Evolutionary conservation across 2,329 filamentous ascomycete genomes (phyloP).

Genomic region (Ceratocystiopsis brevicomis): DNA sequence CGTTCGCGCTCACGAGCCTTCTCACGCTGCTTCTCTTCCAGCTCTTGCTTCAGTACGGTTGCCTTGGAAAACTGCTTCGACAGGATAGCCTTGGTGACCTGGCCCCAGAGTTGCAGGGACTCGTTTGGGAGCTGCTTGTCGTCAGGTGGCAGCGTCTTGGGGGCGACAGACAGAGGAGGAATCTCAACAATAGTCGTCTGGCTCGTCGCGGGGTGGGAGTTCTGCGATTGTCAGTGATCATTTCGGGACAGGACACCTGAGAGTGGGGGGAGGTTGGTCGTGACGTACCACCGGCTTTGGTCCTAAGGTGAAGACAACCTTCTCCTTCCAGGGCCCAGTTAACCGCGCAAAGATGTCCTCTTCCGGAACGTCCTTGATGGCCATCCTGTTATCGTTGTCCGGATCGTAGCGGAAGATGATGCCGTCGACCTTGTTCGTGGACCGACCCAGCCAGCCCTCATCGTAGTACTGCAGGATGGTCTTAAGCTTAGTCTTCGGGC

Average conservation of each 20-base stretch:
- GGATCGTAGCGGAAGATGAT: conserved; percentile 83
- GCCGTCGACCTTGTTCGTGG: conserved; percentile 81
- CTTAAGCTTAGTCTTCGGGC: conserved; percentile 78
- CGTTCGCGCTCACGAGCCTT: conserved; percentile 66
- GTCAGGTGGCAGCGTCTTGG: conserved; percentile 61
- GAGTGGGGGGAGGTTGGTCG: too few species aligned
- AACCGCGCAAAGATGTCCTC: conserved; percentile 68
- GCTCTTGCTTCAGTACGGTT: conserved; percentile 70
- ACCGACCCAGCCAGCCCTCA: conserved; percentile 82
- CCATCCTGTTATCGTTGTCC: conserved; percentile 60
- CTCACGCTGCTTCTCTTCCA: conserved; percentile 76
- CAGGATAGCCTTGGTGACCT: conserved; percentile 70
- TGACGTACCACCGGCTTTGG: conserved; percentile 40
- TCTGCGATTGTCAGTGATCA: conserved; percentile 11
- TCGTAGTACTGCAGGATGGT: conserved; percentile 84
- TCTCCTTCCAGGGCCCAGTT: conserved; percentile 71
- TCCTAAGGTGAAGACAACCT: conserved; percentile 40
- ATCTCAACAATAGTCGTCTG: conserved; percentile 72
- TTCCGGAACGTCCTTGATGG: conserved; percentile 71
- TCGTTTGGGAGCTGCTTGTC: conserved; percentile 75
- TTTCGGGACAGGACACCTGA: too few species aligned
- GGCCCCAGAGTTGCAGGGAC: conserved; percentile 70
- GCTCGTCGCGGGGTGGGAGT: conserved; percentile 33
- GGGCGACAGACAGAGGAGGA: conserved; percentile 56
- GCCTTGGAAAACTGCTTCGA: conserved; percentile 69